Conservation (phyloP, 202 grass and related monocot genomes). For the Saccharum hybrid region DNA sequence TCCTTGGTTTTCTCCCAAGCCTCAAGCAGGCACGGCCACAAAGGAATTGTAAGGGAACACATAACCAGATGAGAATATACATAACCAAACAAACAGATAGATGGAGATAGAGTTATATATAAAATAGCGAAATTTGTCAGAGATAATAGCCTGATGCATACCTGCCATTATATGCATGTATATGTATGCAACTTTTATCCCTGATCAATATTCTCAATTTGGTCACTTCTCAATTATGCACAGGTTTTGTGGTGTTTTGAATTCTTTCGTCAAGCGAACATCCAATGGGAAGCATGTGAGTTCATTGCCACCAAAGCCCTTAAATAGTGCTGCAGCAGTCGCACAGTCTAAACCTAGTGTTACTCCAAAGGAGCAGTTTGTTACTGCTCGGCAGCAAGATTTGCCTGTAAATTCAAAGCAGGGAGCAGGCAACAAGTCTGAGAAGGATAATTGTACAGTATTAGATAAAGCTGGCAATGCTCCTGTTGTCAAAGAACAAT, state of each 20-base stretch:
- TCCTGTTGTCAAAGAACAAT: constrained; percentile 59
- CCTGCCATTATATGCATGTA: neutral
- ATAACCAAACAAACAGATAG: neutral
- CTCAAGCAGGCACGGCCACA: neutral
- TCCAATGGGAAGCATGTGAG: constrained; percentile 59
- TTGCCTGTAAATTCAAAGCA: constrained; percentile 40
- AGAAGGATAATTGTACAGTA: constrained; percentile 49
- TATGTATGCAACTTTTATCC: constrained; percentile 25
- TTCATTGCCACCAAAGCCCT: constrained; percentile 51
- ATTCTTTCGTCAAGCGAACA: constrained; percentile 70
- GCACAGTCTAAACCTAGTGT: constrained; percentile 50
- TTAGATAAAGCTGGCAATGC: constrained; percentile 49
- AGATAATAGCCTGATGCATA: neutral
- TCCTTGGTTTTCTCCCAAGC: neutral
- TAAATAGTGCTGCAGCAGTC: constrained; percentile 27
- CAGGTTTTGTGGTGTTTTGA: constrained; percentile 93
- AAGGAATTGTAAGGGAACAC: constrained; percentile 7
- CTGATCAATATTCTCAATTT: constrained; percentile 37
- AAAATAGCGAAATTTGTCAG: neutral
- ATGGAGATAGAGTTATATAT: neutral
- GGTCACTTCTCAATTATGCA: constrained; percentile 29
- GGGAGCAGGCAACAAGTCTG: constrained; percentile 51
- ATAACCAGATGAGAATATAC: constrained; percentile 2
- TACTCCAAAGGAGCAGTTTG: constrained; percentile 63
- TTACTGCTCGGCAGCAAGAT: constrained; percentile 53